Base-by-base conservation (phyloP, 1,284 basidiomycete species). In the Microstroma glucosiphilum region DNA sequence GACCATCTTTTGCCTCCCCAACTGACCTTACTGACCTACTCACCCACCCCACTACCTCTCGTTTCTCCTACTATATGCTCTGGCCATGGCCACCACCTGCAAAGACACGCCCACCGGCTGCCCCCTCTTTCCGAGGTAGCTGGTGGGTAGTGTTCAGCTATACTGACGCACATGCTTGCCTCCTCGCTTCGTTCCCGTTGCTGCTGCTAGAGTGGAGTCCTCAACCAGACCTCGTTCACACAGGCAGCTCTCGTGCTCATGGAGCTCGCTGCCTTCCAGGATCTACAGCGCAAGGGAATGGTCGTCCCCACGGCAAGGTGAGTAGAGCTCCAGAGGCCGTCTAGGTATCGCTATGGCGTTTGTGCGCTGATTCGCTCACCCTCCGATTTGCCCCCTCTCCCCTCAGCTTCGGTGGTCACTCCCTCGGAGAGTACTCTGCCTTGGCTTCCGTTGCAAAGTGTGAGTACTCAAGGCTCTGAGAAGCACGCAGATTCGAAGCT, bases 161-260 rank as follows among this genome's bases (percentile, higher is more conserved):
- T 26, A 54, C 51, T 54, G 51, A 54, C 51, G 26, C 15, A 54
- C 13, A 6, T 21, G 6, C 21, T 21, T 48, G 17, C 21, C 43
- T 25, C 51, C 15, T 23, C 25, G 51, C 51, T 6, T 25, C 51
- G 15, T 7, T 25, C 6, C n/a, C 25, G 51, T 25, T 54, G 51
- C 51, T 54, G 43, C 51, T 54, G 13, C 51, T 54, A 54, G 51
- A 54, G 26, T 54, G 51, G 51, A 23, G 51, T 58, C 57, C 86
- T 98, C 56, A 97, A 92, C 77, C 94, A 94, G 6, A 98, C 94
- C 1, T 94, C 97, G 79, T 98, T 98, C 78, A 92, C 94, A 37
- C 94, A 98, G 81, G 97, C 97, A 64, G 93, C 94, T 8, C 63
- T 76, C 9, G 94, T 98, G 68, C 91, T 97, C 57, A 96, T 92